These are phyloP conservation scores for Phyllosticta citriasiana DNA, from an alignment of 2,329 filamentous ascomycete genomes.

Conservation along the genomic window DNA sequence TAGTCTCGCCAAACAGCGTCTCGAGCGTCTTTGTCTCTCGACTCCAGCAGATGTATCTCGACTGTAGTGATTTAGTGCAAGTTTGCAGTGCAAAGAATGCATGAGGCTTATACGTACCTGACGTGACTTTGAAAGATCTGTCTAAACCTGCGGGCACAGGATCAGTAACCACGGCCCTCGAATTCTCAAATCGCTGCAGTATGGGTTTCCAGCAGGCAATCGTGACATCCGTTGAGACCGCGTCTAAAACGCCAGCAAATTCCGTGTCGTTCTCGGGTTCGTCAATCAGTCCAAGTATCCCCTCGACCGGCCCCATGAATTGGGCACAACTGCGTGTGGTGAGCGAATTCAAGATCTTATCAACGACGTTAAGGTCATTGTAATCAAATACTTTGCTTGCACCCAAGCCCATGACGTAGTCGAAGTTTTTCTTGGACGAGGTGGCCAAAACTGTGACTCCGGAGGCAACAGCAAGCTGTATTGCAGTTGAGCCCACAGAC, in stretches of 20 bases:
- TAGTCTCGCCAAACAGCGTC: neutral
- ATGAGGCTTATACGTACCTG: neutral
- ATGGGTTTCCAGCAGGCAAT: neutral
- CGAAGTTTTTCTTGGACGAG: slow-evolving; percentile 35
- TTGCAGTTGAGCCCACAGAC: slow-evolving; percentile 36
- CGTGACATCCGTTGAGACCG: neutral
- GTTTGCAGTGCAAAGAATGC: too few species aligned
- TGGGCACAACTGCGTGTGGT: neutral
- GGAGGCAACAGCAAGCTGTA: slow-evolving; percentile 36
- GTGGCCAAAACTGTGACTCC: slow-evolving; percentile 39
- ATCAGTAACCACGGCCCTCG: neutral
- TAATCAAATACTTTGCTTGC: neutral
- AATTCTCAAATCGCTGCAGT: neutral
- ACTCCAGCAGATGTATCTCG: neutral
- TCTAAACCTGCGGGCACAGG: neutral
- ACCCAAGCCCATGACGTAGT: slow-evolving; percentile 34
- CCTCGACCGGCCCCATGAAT: neutral
- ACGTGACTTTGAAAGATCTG: neutral
- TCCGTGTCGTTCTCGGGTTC: neutral
- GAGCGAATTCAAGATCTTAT: slow-evolving; percentile 3
- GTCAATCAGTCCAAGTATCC: neutral
- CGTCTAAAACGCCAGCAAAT: neutral
- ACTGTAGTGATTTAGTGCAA: neutral
- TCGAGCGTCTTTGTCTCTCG: neutral
- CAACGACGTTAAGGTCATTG: slow-evolving; percentile 2